Conservation (phyloP, 2,329 filamentous ascomycete genomes). For the Blumeria graminis region DNA sequence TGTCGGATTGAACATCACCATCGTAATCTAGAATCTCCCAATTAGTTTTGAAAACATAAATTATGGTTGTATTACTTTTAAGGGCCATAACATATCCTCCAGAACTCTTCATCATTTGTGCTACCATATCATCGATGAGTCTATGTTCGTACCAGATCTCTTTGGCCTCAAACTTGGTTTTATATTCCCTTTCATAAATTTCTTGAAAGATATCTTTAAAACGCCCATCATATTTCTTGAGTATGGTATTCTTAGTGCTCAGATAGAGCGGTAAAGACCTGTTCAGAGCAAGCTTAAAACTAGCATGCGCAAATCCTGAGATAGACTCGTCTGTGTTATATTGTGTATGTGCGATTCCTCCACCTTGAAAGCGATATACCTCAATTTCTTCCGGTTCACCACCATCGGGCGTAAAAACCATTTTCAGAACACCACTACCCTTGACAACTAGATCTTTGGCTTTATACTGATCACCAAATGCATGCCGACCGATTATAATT, state of each 20-base stretch:
- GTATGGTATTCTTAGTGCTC: slow-evolving; percentile 99
- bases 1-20: slow-evolving; percentile 94
- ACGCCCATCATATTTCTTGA: slow-evolving; percentile 94
- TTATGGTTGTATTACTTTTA: slow-evolving; percentile 45
- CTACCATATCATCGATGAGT: slow-evolving; percentile 98
- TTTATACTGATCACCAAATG: slow-evolving; percentile 95
- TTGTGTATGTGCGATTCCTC: slow-evolving; percentile 79
- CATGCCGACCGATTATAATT: slow-evolving; percentile 96
- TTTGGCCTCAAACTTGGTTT: slow-evolving; percentile 70
- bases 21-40: slow-evolving; percentile 58
- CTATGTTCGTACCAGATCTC: slow-evolving; percentile 98
- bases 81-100: slow-evolving; percentile 94
- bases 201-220: slow-evolving; percentile 99
- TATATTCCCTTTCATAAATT: slow-evolving; percentile 73
- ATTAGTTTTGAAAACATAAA: slow-evolving; percentile 7
- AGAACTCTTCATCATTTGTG: slow-evolving; percentile 98
- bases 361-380: slow-evolving; percentile 75
- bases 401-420: slow-evolving; percentile 78
- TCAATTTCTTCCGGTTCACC: slow-evolving; percentile 65
- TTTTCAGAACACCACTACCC: slow-evolving; percentile 68
- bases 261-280: slow-evolving; percentile 90
- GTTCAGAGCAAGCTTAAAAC: slow-evolving; percentile 80
- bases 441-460: slow-evolving; percentile 76
- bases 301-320: slow-evolving; percentile 78
- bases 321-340: slow-evolving; percentile 98